Base-by-base conservation (phyloP, 192 early-diverging fungal genomes). In the Entomortierella beljakovae region DNA sequence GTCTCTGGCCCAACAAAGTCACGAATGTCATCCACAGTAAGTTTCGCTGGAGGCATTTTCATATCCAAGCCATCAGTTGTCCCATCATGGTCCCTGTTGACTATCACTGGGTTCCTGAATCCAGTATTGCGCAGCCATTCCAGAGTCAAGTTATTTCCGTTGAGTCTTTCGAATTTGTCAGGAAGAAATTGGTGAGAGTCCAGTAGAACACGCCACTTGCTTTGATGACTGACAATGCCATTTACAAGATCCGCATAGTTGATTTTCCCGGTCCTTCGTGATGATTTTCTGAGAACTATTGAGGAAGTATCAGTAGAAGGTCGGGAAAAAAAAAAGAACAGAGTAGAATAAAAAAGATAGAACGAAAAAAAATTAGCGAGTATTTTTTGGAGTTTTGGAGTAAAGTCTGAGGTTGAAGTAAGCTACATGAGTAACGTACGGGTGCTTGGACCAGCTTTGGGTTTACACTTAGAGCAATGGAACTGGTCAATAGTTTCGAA, bases 221-320 rank as follows among this genome's bases (percentile, higher is more conserved):
- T 87, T 67, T 94, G 90, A 60, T 95, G 92, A 9, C 92, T 93
- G 16, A 89, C 83, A 49, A 88, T 82, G 1, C 92, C 94, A 46
- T 96, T 90, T 56, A 94, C 91, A 46, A 96, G 81, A 67, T 93
- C 91, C 35, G 89, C 94, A 83, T 97, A 97, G 77, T 97, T 92
- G 40, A 97, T 84, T 20, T 86, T 76, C 8, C 74, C 70, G 48
- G 86, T 87, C 32, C 79, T 72, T 20, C 92, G 81, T 18, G 81
- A 71, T 7, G 92, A 92, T 60, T 90, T 88, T 49, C 92, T 82
- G 52, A 83, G 82, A 23, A 71, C 68, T 40, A 70, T 69, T 40
- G 80, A 85, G 38, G 61, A 62, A 84, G 81, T 68, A 28, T 25
- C 13, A 40, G 43, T 46, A 20, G 43, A 4, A 15, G 43, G 15